A percentile compares a stretch with the other conserved stretches of the same genome.
Conservation (phyloP, 164 flowering plant species). For the Aristolochia fimbriata region DNA sequence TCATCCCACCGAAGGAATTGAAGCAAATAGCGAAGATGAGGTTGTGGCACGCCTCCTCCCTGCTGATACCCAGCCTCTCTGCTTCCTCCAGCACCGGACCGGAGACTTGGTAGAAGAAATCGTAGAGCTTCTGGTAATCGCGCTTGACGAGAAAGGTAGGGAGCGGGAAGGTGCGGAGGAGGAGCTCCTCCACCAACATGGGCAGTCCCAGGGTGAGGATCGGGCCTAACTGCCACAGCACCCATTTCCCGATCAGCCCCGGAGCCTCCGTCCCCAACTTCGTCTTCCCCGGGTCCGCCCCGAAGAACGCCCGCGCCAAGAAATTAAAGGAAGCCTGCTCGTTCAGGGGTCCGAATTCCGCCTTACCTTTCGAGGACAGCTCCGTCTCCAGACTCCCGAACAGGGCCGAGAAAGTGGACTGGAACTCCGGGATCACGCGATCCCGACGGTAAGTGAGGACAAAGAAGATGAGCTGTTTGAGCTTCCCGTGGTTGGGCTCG, state of each 20-base stretch:
- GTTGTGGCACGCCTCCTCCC: slow-evolving; percentile 77
- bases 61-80: slow-evolving; percentile 36
- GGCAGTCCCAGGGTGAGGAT: slow-evolving; percentile 60
- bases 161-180: slow-evolving; percentile 45
- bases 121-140: slow-evolving; percentile 53
- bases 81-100: slow-evolving; percentile 45
- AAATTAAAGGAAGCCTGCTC: slow-evolving; percentile 64
- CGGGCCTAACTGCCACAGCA: slow-evolving; percentile 52
- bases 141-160: slow-evolving; percentile 46
- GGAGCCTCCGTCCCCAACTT: slow-evolving; percentile 53
- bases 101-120: slow-evolving; percentile 43
- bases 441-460: slow-evolving; percentile 41
- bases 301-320: slow-evolving; percentile 37
- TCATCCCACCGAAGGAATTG: slow-evolving; percentile 81
- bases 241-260: slow-evolving; percentile 43
- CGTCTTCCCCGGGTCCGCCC: slow-evolving; percentile 36
- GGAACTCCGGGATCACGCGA: slow-evolving; percentile 59
- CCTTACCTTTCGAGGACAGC: slow-evolving; percentile 40
- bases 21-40: slow-evolving; percentile 73
- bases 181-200: slow-evolving; percentile 34
- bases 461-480: slow-evolving; percentile 52
- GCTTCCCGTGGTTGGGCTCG: slow-evolving; percentile 62
- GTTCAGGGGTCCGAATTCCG: slow-evolving; percentile 29
- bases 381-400: slow-evolving; percentile 45
- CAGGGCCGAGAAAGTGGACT: slow-evolving; percentile 21